A percentile compares a stretch with the other conserved stretches of the same genome.
These are phyloP conservation scores for Akanthomyces uredinophilus DNA, from an alignment of 2,329 filamentous ascomycete genomes.

Conservation along the genomic window DNA sequence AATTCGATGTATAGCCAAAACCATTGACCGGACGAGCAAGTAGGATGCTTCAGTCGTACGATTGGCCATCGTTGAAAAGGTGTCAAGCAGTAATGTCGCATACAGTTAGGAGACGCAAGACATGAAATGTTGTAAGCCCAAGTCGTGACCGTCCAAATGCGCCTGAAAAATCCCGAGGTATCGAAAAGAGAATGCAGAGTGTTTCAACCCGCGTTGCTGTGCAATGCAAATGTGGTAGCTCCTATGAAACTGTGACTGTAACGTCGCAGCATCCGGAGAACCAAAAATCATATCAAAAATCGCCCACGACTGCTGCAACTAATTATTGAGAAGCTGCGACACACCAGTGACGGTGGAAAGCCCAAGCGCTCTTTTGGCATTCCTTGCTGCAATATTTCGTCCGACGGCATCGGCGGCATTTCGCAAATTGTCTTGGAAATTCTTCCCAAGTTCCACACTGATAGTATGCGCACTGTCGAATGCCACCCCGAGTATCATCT, in stretches of 20 bases:
- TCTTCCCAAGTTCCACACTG: conserved; percentile 98
- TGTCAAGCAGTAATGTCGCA: background rate
- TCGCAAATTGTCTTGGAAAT: conserved; percentile 92
- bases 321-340: conserved; percentile 61
- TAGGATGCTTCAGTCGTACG: background rate
- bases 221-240: conserved; percentile 35
- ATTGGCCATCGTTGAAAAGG: background rate
- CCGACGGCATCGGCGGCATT: conserved; percentile 89
- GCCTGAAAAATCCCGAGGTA: conserved; percentile 33
- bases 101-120: conserved; percentile 4
- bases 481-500: conserved; percentile 89
- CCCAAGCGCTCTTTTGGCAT: conserved; percentile 98
- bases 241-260: conserved; percentile 21
- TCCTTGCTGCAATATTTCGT: conserved; percentile 99
- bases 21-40: background rate
- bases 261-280: conserved; percentile 19
- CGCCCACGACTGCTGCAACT: background rate
- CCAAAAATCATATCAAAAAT: conserved; percentile 21
- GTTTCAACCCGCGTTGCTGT: conserved; percentile 37
- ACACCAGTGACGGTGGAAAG: conserved; percentile 97
- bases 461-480: conserved; percentile 96
- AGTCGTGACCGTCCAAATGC: conserved; percentile 11
- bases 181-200: conserved; percentile 39
- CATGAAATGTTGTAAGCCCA: conserved; percentile 8
- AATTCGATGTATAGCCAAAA: background rate